Base-by-base conservation (phyloP, 495 filamentous ascomycete genomes). In the Trichoderma reesei region DNA sequence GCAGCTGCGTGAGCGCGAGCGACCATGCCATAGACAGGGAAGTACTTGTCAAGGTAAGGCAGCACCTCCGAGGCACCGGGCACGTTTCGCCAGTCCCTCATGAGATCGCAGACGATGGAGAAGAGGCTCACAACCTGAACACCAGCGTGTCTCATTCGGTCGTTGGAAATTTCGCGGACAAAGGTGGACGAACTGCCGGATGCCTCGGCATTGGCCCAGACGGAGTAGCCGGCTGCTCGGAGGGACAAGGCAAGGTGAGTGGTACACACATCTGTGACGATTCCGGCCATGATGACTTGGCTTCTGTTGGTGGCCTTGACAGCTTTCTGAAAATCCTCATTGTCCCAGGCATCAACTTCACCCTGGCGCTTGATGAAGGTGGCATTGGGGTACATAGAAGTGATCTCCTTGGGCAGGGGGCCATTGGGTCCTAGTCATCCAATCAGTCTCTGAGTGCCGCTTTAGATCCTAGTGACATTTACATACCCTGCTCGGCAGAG, bases 261-360 rank as follows among this genome's bases (percentile, higher is more conserved):
- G 7, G 88, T 89, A 78, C 86, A 90, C 65, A 91, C 89, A 70
- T 92, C 88, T 0, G 89, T 91, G 0, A 84, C 82, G 64, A 92
- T 90, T 13, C 89, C 89, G 14, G 75, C 87, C 1, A 92, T 66
- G 70, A 92, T 88, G 65, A 91, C 75, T 70, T 92, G 89, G 46
- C 79, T 86, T 72, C 83, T 86, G 62, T 83, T 83, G 1, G 85
- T 82, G 3, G 86, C 86, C 42, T 73, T 71, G 60, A 92, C 81
- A 18, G 89, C 89, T 4, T 75, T 76, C 9, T 83, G 80, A 79
- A 92, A 90, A 0, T 89, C 85, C 3, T 77, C 61, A 68, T 90
- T 90, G 70, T 92, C 89, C 89, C 88, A 92, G 4, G 89, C 89
- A 67, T 92, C 80, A 67, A 91, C 89, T 68, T 92, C 88, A 41